Evolutionary conservation across 495 filamentous ascomycete genomes (phyloP).

Genomic region (Xylaria sp.): DNA sequence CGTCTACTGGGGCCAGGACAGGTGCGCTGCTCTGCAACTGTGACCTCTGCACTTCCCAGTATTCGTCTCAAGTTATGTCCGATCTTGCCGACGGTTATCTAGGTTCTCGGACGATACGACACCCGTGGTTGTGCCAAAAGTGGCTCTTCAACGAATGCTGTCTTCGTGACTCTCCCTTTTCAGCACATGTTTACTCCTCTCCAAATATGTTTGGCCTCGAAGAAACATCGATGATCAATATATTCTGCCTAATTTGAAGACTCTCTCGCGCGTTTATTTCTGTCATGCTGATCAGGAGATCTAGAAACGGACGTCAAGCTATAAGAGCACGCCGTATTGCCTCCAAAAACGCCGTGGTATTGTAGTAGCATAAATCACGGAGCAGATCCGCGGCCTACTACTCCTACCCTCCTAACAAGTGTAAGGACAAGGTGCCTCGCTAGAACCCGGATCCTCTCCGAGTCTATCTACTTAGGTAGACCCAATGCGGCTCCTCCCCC

Average conservation of each 20-base stretch:
- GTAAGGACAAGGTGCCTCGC: slow-evolving; percentile 4
- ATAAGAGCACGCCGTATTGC: not conserved
- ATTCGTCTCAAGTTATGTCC: slow-evolving; percentile 21
- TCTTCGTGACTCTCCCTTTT: not conserved
- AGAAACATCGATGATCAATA: slow-evolving; percentile 16
- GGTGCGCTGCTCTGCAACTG: slow-evolving; percentile 4
- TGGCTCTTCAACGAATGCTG: not conserved
- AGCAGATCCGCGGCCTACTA: slow-evolving; percentile 2
- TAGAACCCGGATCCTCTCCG: not conserved
- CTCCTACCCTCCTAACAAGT: not conserved
- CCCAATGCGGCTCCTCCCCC: slow-evolving; percentile 19
- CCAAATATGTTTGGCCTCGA: slow-evolving; percentile 9
- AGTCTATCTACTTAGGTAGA: slow-evolving; percentile 1
- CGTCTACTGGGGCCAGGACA: not conserved
- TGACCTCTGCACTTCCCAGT: slow-evolving; percentile 5
- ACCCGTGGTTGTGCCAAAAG: not conserved
- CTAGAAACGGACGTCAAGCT: slow-evolving; percentile 20
- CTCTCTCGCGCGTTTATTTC: slow-evolving; percentile 1
- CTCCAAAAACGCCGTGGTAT: not conserved
- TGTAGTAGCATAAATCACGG: not conserved
- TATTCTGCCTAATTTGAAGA: slow-evolving; percentile 18
- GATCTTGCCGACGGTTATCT: slow-evolving; percentile 17
- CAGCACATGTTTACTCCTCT: not conserved
- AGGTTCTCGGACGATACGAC: not conserved
- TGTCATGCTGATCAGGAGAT: slow-evolving; percentile 25